Evolutionary conservation across 2,329 filamentous ascomycete genomes (phyloP).

Genomic region (Aspergillus fijiensis): DNA sequence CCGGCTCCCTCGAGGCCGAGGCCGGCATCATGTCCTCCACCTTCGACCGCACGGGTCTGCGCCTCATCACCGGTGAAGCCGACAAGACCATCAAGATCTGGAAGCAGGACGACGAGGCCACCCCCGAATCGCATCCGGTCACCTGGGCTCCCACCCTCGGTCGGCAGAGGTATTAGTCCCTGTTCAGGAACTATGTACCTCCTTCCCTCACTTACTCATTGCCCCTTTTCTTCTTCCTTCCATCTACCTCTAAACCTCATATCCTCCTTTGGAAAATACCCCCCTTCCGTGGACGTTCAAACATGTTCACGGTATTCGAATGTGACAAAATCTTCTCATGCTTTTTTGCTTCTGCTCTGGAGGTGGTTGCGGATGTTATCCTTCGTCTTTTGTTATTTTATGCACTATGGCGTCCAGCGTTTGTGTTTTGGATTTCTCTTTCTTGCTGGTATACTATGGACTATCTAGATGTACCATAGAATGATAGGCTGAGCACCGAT

Average conservation of each 20-base stretch:
- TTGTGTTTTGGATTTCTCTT: conserved; percentile 11
- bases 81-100: conserved; percentile 99
- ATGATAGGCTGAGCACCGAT: neutral
- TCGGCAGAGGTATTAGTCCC: conserved; percentile 67
- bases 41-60: conserved; percentile 83
- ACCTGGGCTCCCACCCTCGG: conserved; percentile 85
- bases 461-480: conserved; percentile 11
- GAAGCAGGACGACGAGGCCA: conserved; percentile 90
- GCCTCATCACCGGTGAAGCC: conserved; percentile 89
- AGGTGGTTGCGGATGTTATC: conserved; percentile 7
- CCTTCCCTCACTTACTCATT: neutral
- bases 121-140: conserved; percentile 84
- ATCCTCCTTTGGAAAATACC: neutral
- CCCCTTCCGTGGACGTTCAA: neutral
- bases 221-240: conserved; percentile 9
- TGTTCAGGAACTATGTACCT: neutral
- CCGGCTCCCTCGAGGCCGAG: conserved; percentile 90
- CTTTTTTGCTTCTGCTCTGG: neutral
- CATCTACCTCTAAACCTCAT: neutral
- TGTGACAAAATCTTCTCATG: neutral
- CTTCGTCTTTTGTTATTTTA: conserved; percentile 5
- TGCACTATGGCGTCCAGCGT: conserved; percentile 36
- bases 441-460: neutral
- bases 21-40: conserved; percentile 92
- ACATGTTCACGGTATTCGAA: neutral